These are phyloP conservation scores for Leccinellum rugosiceps DNA, from an alignment of 768 basidiomycete genomes.

Conservation along the genomic window DNA sequence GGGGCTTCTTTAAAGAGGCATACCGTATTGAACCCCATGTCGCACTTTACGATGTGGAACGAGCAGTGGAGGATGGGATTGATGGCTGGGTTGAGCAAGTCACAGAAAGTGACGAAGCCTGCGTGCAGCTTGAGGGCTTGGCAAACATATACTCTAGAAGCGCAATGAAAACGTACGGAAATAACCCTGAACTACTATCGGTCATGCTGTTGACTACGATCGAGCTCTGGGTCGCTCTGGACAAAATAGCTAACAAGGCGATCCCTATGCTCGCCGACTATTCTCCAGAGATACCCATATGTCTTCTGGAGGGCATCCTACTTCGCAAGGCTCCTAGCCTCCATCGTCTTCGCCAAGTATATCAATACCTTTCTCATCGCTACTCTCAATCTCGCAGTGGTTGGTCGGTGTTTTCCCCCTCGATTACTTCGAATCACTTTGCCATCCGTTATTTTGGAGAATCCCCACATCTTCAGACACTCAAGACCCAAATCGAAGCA, in stretches of 20 bases:
- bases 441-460: conserved; percentile 33
- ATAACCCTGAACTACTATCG: conserved; percentile 38
- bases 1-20: conserved; percentile 6
- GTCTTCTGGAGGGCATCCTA: conserved; percentile 23
- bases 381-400: conserved; percentile 9
- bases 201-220: conserved; percentile 38
- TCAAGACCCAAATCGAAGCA: conserved; percentile 31
- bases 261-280: conserved; percentile 30
- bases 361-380: conserved; percentile 33
- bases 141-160: conserved; percentile 27
- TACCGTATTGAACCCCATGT: conserved; percentile 6
- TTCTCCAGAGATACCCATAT: conserved; percentile 30
- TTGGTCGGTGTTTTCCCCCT: conserved; percentile 36
- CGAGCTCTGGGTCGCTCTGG: conserved; percentile 39
- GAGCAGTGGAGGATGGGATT: conserved; percentile 27
- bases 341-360: conserved; percentile 24
- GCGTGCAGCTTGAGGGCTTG: conserved; percentile 18
- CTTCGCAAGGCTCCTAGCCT: conserved; percentile 29
- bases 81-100: conserved; percentile 30
- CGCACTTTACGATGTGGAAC: conserved; percentile 37
- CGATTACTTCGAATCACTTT: conserved; percentile 24
- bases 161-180: conserved; percentile 24
- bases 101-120: not conserved
- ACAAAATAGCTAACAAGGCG: conserved; percentile 17
- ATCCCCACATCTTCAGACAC: conserved; percentile 21